Evolutionary conservation across 202 grass and related monocot species (phyloP), one percentile per base, ranked within the genome.

Genomic region (Zoysia matrella): DNA sequence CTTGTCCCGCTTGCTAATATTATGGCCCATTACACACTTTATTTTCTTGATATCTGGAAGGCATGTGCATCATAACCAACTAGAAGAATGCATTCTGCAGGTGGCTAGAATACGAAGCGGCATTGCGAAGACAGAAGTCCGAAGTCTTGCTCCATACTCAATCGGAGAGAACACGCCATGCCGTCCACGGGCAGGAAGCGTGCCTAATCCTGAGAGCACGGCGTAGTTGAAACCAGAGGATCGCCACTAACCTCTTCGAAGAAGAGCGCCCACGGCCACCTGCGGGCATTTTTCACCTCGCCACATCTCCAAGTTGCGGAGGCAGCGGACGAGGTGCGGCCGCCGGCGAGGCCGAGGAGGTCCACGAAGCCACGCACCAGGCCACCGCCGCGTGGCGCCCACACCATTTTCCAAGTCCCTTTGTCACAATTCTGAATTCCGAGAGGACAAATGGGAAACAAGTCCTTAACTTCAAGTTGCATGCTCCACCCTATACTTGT

Each of bases 331-430:
- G 92, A 86, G 39, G 86, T 82, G 75, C 86, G 82, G 8, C 92
- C 95, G 6, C 90, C 89, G 72, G 95, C 78, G 50, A 98, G 92
- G 46, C 91, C 83, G 15, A 95, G 86, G 83, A 98, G 72, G 82
- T 93, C 95, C 4, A 95, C 86, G 88, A 98, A 90, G 3, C 88
- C 79, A 48, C 89, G 86, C 68, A 95, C 82, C 76, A 94, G 73
- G 51, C 36, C 78, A 93, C 82, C 55, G 62, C 67, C 45, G 55
- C 76, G 65, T 90, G 30, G 80, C 69, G 71, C 82, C 91, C 94
- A 92, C 40, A 70, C 91, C 91, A 89, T 97, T 64, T 57, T 15
- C 22, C 7, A 2, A 61, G n/a, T 11, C 48, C 12, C 2, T 1
- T 56, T 2, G 39, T 85, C 67, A 18, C 70, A 78, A 86, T 86